Evolutionary conservation across 192 early-diverging fungal species (phyloP), one percentile per base, ranked within the genome.

Genomic region (Phycomyces blakesleeanus): DNA sequence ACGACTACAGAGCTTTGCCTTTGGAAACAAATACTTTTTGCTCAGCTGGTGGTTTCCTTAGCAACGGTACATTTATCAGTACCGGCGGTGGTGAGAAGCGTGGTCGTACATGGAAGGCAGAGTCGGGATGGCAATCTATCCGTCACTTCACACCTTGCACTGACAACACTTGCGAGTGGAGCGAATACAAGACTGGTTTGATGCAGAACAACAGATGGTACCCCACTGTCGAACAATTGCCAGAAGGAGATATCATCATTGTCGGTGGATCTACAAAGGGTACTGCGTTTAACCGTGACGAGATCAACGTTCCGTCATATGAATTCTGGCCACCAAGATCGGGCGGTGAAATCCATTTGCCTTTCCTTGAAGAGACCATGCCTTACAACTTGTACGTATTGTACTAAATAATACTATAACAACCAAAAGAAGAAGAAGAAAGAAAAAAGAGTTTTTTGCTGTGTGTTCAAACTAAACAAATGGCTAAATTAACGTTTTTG

Each of bases 11-110:
- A 34, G 54, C 72, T 16, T 26, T 83, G 38, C 72, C 77, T n/a
- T 51, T 83, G 5, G 54, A 70, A 22, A 81, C 82, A 50, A 83
- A 83, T 49, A 81, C 82, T 8, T 83, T 83, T 61, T 83, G 82
- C 60, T 81, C 82, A 9, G 82, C 75, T 18, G 82, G 82, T 29
- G 75, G 79, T n/a, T 83, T 79, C 59, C 64, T 83, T 10, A 69
- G 51, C 15, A 83, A 83, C 37, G 79, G 82, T 16, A 84, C 79
- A 15, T 59, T 84, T 20, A 74, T 81, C 57, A 77, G 78, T 53
- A 76, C 73, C n/a, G 82, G 79, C 6, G 82, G 82, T 21, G 82
- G 66, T 49, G 66, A 74, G 42, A 69, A 76, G 59, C 12, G 63
- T n/a, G 75, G 76, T 15, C 71, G 70, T 44, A 59, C 56, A 0